Conservation (phyloP, 2,329 filamentous ascomycete genomes). For the Penicillium expansum region DNA sequence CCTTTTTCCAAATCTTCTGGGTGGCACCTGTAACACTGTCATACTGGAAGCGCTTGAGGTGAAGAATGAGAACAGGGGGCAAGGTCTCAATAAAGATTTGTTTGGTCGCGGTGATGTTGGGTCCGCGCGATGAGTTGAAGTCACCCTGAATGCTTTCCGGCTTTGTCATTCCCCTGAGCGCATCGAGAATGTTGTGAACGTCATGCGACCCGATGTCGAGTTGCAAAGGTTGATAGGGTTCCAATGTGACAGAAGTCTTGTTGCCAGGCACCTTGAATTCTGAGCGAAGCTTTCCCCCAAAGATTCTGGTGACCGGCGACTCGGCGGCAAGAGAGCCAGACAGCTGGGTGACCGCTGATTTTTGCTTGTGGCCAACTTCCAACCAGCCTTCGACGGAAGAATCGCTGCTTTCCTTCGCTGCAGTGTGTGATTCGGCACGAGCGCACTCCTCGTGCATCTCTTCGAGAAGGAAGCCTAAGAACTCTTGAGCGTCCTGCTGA, state of each 20-base stretch:
- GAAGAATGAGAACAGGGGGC: slow-evolving; percentile 86
- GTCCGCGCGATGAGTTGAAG: slow-evolving; percentile 75
- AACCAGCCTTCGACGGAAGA: slow-evolving; percentile 71
- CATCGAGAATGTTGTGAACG: slow-evolving; percentile 88
- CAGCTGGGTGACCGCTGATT: slow-evolving; percentile 77
- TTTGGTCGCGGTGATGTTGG: slow-evolving; percentile 77
- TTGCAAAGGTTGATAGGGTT: slow-evolving; percentile 92
- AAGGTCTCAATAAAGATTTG: slow-evolving; percentile 91
- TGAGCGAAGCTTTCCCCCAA: slow-evolving; percentile 85
- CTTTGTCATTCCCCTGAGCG: slow-evolving; percentile 77
- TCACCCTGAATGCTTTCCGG: slow-evolving; percentile 82
- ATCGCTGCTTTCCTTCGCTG: slow-evolving; percentile 38
- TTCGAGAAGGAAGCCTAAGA: slow-evolving; percentile 87
- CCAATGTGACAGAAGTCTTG: slow-evolving; percentile 86
- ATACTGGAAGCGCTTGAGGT: slow-evolving; percentile 96
- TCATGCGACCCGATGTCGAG: slow-evolving; percentile 87
- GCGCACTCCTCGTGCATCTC: slow-evolving; percentile 91
- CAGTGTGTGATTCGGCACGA: slow-evolving; percentile 63
- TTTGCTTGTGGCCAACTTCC: slow-evolving; percentile 91
- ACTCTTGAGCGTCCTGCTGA: slow-evolving; percentile 97
- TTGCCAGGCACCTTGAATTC: slow-evolving; percentile 82
- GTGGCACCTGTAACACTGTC: slow-evolving; percentile 77
- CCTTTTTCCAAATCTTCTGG: slow-evolving; percentile 97
- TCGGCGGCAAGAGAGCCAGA: slow-evolving; percentile 70
- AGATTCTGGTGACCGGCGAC: slow-evolving; percentile 90